Percentiles rank a stretch among this genome's conserved stretches.
Evolutionary conservation across 257 asterid species (phyloP).

Genomic region (Solanum raphanifolium): DNA sequence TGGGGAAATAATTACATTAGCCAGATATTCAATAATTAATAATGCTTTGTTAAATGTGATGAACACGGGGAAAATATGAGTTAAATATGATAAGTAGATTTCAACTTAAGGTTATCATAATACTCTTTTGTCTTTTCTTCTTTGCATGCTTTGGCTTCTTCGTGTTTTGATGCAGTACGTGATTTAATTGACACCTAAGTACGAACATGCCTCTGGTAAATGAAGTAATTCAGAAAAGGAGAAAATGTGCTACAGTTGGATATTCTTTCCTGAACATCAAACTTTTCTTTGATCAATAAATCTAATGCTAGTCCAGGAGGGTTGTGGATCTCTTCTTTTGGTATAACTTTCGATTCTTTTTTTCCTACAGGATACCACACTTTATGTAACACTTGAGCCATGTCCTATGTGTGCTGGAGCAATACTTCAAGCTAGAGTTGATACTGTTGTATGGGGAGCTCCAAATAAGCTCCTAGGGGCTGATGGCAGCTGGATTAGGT

Average conservation of each 20-base stretch:
- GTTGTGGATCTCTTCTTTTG: neutral
- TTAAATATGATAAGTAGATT: neutral
- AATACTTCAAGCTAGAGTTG: conserved; percentile 92
- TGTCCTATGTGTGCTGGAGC: conserved; percentile 99
- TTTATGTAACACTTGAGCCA: conserved; percentile 93
- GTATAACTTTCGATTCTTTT: conserved; percentile 1
- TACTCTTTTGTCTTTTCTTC: neutral
- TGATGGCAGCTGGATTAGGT: conserved; percentile 99
- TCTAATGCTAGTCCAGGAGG: neutral
- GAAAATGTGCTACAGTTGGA: neutral
- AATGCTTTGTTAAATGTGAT: neutral
- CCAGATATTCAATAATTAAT: neutral
- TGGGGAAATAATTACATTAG: neutral
- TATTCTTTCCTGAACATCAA: neutral
- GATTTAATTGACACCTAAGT: neutral
- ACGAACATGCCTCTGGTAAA: neutral
- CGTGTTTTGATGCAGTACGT: neutral
- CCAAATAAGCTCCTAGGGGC: conserved; percentile 99
- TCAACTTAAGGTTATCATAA: neutral
- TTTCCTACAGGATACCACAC: conserved; percentile 55
- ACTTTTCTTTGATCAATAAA: neutral
- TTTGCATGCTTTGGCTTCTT: neutral
- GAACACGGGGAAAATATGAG: neutral
- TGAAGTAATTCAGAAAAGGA: neutral
- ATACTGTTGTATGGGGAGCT: conserved; percentile 94